Conservation (phyloP, 805 yeast genomes). For the Metschnikowia colocasiae region DNA sequence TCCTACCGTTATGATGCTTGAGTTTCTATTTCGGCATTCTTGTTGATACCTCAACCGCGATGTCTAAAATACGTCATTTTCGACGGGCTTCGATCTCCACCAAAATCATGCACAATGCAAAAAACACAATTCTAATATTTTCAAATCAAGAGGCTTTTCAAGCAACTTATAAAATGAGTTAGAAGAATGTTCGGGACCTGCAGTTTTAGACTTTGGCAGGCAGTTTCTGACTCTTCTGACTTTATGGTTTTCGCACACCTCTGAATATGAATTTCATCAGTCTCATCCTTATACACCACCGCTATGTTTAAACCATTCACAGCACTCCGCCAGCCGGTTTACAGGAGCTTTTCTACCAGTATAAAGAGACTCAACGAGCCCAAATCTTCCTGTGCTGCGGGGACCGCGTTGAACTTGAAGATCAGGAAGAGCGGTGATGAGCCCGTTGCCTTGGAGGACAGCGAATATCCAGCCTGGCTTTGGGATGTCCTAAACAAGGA, state of each 20-base stretch:
- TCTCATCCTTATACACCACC: background rate
- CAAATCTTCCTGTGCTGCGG: slow-evolving; percentile 58
- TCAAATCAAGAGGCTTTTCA: too few relatives aligned
- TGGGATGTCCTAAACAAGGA: slow-evolving; percentile 78
- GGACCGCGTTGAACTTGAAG: slow-evolving; percentile 69
- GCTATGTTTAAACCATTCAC: slow-evolving; percentile 9
- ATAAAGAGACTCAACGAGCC: slow-evolving; percentile 6
- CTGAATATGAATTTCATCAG: background rate
- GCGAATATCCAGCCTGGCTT: slow-evolving; percentile 91
- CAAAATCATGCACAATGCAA: background rate
- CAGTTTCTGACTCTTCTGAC: background rate
- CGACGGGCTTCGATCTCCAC: background rate
- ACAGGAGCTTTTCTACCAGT: slow-evolving; percentile 12
- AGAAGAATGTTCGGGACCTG: too few relatives aligned
- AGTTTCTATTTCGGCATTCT: background rate
- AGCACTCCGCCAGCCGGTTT: slow-evolving; percentile 9
- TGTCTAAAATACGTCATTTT: background rate
- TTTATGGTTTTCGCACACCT: slow-evolving; percentile 3
- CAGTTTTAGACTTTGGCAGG: too few relatives aligned
- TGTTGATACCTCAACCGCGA: too few relatives aligned
- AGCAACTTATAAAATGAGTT: background rate
- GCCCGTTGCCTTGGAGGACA: slow-evolving; percentile 82
- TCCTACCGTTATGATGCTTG: too few relatives aligned
- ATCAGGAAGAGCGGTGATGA: slow-evolving; percentile 79
- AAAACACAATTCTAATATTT: background rate